Percentiles rank a stretch among this genome's conserved stretches.
Evolutionary conservation across 352 stramenopile species (phyloP).

Genomic region (Phytophthora tentaculata): DNA sequence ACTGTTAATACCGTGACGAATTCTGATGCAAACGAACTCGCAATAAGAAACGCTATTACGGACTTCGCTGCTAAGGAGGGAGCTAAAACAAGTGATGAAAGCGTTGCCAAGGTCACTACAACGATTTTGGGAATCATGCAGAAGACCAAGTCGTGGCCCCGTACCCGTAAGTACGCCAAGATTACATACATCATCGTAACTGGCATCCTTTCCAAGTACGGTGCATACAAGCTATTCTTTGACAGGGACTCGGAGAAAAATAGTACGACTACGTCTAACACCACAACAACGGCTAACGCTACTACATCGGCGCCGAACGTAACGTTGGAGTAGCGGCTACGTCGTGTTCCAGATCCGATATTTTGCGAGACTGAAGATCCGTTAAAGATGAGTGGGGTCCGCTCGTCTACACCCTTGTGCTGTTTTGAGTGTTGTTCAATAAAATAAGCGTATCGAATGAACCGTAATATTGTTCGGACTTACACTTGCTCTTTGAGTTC

Average conservation of each 20-base stretch:
- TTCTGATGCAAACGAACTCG: not conserved
- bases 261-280: not conserved
- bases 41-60: not conserved
- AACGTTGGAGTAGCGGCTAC: not conserved
- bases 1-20: not conserved
- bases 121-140: not conserved
- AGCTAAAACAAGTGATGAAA: not conserved
- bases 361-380: too few relatives aligned
- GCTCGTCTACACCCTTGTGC: too few relatives aligned
- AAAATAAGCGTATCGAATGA: too few relatives aligned
- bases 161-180: not conserved
- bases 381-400: too few relatives aligned
- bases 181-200: not conserved
- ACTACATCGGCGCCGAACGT: not conserved
- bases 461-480: too few relatives aligned
- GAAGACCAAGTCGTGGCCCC: not conserved
- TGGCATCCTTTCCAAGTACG: not conserved
- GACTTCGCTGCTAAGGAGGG: not conserved
- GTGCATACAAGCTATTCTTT: not conserved
- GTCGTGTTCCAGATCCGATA: too few relatives aligned
- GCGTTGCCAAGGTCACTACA: not conserved
- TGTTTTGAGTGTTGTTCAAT: too few relatives aligned
- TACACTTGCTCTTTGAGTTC: too few relatives aligned
- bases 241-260: not conserved
- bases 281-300: not conserved